These are phyloP conservation scores for Komagataella ulmi DNA, from an alignment of 805 yeast species.

Conservation along the genomic window DNA sequence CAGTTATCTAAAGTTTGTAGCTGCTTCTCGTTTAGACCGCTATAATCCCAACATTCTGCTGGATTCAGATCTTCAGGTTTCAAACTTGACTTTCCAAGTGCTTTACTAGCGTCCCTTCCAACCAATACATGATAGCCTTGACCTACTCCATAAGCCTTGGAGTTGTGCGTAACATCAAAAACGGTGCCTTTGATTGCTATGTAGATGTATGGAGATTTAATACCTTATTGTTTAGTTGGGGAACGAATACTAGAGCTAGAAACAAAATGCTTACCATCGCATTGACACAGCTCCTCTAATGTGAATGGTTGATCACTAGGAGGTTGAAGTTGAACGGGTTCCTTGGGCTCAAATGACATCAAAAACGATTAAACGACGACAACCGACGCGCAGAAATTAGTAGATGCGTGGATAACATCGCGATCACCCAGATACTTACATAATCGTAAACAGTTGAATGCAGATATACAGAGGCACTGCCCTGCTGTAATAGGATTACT, in stretches of 20 bases:
- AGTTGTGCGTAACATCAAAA: conserved; percentile 64
- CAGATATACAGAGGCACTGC: neutral
- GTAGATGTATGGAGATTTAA: conserved; percentile 33
- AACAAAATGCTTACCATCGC: conserved; percentile 24
- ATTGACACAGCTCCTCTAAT: conserved; percentile 25
- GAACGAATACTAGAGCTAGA: neutral
- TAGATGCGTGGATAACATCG: conserved; percentile 9
- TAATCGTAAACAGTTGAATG: neutral
- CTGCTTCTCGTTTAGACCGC: conserved; percentile 46
- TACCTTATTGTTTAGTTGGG: conserved; percentile 17
- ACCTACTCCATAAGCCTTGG: conserved; percentile 64
- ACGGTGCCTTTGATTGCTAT: conserved; percentile 67
- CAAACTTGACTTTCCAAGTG: conserved; percentile 57
- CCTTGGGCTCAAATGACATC: conserved; percentile 35
- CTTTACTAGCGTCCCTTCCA: conserved; percentile 69
- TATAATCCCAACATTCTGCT: conserved; percentile 31
- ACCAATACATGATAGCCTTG: conserved; percentile 58
- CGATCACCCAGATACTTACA: neutral
- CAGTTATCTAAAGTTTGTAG: conserved; percentile 56
- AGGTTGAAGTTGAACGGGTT: conserved; percentile 34
- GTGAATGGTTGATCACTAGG: conserved; percentile 34
- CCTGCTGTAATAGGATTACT: neutral
- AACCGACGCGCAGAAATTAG: neutral
- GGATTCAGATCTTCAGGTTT: conserved; percentile 35
- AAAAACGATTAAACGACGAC: neutral